Conservation (phyloP, 768 basidiomycete species). For the Naematelia aurantialba region DNA sequence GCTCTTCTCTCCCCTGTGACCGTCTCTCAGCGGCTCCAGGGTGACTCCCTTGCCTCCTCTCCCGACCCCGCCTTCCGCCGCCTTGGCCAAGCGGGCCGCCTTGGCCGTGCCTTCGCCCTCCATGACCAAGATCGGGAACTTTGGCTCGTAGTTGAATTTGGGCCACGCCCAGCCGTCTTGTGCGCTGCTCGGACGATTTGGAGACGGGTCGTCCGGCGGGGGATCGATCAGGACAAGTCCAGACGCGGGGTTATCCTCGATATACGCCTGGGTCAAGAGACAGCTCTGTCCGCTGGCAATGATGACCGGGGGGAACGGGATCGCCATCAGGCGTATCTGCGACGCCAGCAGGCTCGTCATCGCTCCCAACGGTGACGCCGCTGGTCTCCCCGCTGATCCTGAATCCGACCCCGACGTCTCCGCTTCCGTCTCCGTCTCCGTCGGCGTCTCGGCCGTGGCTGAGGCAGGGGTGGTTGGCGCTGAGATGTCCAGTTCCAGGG, state of each 20-base stretch:
- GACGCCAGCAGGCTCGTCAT: conserved; percentile 33
- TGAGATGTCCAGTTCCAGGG: conserved; percentile 48
- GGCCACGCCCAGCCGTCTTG: conserved; percentile 12
- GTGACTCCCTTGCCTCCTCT: conserved; percentile 51
- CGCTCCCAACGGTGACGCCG: conserved; percentile 3
- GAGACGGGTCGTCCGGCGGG: conserved; percentile 50
- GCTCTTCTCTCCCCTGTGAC: conserved; percentile 41
- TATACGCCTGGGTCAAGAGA: conserved; percentile 64
- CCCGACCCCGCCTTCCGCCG: conserved; percentile 51
- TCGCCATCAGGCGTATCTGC: conserved; percentile 45
- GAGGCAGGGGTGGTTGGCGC: conserved; percentile 10
- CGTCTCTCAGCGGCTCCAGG: conserved; percentile 49
- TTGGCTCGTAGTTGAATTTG: conserved; percentile 41
- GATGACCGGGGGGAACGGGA: conserved; percentile 49
- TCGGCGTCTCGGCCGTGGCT: background rate
- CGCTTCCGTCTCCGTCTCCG: background rate
- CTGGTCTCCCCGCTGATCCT: background rate
- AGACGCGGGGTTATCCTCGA: conserved; percentile 64
- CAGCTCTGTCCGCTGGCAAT: conserved; percentile 45
- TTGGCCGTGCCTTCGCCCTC: conserved; percentile 8
- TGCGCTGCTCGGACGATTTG: background rate
- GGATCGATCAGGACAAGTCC: conserved; percentile 64
- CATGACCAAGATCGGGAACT: conserved; percentile 40
- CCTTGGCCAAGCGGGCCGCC: conserved; percentile 29
- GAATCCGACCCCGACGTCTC: background rate